Evolutionary conservation across 306 rosid species (phyloP), one percentile per base, ranked within the genome.

Genomic region (Albizia julibrissin): DNA sequence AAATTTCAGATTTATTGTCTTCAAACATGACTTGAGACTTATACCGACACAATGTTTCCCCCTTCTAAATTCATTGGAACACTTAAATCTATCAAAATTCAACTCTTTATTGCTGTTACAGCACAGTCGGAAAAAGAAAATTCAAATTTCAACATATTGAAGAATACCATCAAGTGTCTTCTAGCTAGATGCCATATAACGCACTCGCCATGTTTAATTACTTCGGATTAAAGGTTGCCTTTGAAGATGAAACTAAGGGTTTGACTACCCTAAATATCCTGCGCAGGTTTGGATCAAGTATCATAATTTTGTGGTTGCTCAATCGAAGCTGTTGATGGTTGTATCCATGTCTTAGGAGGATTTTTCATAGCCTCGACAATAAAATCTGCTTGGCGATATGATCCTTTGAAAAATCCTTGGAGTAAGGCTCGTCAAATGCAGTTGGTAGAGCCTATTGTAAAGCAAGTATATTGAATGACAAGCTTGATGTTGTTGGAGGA

Each of bases 381-480:
- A 73, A 85, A 77, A 52, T 81, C 83, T 81, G 88, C 77, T 74
- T 85, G 83, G 77, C 67, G 74, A 70, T 85, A 85, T 73, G 83
- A 85, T 77, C 85, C 88, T 1, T 34, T 77, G 56, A 77, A 62
- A 24, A 85, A 85, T 50, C 37, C 59, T 31, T 81, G 85, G 87
- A 77, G 29, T 61, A 85, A 85, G 52, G 76, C 83, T 44, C 52
- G 73, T 65, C 76, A 79, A 42, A 85, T 85, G 88, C 83, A 50
- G 81, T 72, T 77, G 85, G 88, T 43, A 81, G 88, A 81, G 85
- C 88, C 79, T 85, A 85, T 76, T 81, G 88, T 75, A 85, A 81
- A 79, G 72, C 88, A 9, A 83, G 88, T 31, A 77, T 77, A n/a
- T 69, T 85, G 65, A 85, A 85, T 69, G 44, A 54, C 43, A 85